phyloP scores from a whole-genome alignment of 2,329 filamentous ascomycete species.

The Hymenoscyphus linearis region DNA sequence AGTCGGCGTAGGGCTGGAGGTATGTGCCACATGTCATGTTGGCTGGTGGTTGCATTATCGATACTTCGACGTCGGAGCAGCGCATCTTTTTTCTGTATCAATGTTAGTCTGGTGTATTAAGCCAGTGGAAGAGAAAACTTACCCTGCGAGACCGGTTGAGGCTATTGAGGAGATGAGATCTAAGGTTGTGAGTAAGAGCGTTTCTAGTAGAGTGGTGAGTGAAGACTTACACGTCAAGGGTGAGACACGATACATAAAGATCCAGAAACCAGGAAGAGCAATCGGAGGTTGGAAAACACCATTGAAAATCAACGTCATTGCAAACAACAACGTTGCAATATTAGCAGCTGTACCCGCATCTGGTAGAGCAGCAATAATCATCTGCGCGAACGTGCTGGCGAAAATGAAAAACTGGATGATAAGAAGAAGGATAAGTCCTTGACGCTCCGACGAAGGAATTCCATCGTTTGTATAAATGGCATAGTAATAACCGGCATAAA shows the following conservation, averaged over 20 bases:
- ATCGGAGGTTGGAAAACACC: slow-evolving; percentile 64
- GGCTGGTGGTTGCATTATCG: slow-evolving; percentile 55
- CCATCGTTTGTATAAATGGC: slow-evolving; percentile 62
- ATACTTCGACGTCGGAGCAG: slow-evolving; percentile 66
- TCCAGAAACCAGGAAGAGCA: slow-evolving; percentile 69
- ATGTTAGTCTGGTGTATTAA: no score
- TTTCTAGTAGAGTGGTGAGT: background rate
- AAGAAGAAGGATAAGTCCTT: slow-evolving; percentile 68
- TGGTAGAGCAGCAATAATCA: slow-evolving; percentile 72
- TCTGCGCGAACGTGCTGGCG: slow-evolving; percentile 75
- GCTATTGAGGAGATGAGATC: slow-evolving; percentile 69
- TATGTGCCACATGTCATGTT: slow-evolving; percentile 56
- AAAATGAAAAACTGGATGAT: slow-evolving; percentile 73
- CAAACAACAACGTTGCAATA: slow-evolving; percentile 71
- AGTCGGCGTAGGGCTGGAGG: slow-evolving; percentile 44
- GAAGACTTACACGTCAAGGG: slow-evolving; percentile 31
- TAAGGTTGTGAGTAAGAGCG: slow-evolving; percentile 42
- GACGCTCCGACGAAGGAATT: slow-evolving; percentile 24
- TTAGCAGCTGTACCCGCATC: slow-evolving; percentile 73
- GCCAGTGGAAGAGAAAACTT: no score
- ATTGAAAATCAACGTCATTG: slow-evolving; percentile 68
- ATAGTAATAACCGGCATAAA: slow-evolving; percentile 82
- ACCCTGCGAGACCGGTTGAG: slow-evolving; percentile 58
- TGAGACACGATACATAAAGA: slow-evolving; percentile 78
- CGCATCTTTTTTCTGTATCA: slow-evolving; percentile 45